Evolutionary conservation across 225 moss, liverwort and hornwort genomes (phyloP), one percentile per base, ranked within the genome.

Genomic region (Asterella californica): DNA sequence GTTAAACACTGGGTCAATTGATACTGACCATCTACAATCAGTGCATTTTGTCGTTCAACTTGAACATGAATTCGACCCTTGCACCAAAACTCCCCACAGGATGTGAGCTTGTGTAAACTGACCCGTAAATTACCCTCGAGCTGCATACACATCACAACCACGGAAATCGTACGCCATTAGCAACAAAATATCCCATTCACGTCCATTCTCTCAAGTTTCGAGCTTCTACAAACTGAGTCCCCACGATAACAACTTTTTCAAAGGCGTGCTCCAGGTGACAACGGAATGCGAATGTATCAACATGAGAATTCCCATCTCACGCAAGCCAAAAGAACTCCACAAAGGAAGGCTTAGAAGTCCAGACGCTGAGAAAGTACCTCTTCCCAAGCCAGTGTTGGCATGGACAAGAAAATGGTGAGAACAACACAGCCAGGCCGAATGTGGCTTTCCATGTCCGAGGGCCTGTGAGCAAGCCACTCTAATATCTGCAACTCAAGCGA

Each of bases 371-470:
- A 36, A 79, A 0, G 49, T 86, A 94, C 92, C 90, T 90, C 89
- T 47, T 74, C 66, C 95, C 95, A 93, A 0, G 91, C 91, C 48
- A 62, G 61, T 32, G 70, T 64, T 10, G 93, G 90, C 91, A 95
- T 95, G 29, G 88, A 92, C 60, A 99, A 33, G 83, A 89, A 99
- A 59, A 99, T 71, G 0, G 91, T 90, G 4, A 99, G 76, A 45
- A 99, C 91, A 67, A 92, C 87, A 84, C 97, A 99, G 68, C 97
- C 97, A 67, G 97, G 97, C 17, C 92, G 84, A 11, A 99, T 99
- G 45, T 92, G 93, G 34, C 93, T 92, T 83, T 99, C 97, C 93
- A 99, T 95, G 18, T 99, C 88, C 1, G 90, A 93, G 25, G 97
- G 95, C 53, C 92, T 87, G 79, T 90, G 89, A 29, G 94, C 89